These are phyloP conservation scores for Gamsiella multidivaricata DNA, from an alignment of 192 early-diverging fungal species.

Conservation along the genomic window DNA sequence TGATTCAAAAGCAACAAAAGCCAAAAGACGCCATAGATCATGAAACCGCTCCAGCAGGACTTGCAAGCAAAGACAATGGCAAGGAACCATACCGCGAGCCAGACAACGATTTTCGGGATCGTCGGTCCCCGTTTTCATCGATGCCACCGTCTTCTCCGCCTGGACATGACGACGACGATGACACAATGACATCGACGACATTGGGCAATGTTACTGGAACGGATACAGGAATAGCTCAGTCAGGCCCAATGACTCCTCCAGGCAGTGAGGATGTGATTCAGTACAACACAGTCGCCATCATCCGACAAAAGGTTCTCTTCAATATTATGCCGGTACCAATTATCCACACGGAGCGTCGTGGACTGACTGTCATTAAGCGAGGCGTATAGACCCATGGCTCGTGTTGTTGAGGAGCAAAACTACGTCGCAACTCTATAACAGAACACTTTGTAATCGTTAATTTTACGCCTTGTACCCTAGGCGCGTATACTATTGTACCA, in stretches of 20 bases:
- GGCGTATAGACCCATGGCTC: constrained; percentile 22
- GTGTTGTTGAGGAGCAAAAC: background rate
- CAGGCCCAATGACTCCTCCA: constrained; percentile 20
- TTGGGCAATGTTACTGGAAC: background rate
- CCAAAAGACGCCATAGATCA: background rate
- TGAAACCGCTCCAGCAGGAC: background rate
- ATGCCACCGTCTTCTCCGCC: constrained; percentile 2
- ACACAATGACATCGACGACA: constrained; percentile 29
- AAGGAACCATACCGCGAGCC: background rate
- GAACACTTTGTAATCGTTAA: no score
- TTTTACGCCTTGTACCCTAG: no score
- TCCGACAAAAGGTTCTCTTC: constrained; percentile 50
- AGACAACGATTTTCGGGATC: background rate
- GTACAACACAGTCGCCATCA: constrained; percentile 43
- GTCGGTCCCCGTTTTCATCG: background rate
- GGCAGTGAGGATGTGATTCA: constrained; percentile 12
- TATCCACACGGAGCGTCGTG: constrained; percentile 45
- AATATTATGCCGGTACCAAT: constrained; percentile 49
- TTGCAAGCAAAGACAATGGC: background rate
- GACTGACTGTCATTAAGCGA: constrained; percentile 43
- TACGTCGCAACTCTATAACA: no score
- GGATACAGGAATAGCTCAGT: background rate
- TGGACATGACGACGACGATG: constrained; percentile 35
- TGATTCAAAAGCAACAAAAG: constrained; percentile 43
- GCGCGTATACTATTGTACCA: no score